A percentile compares a stretch with the other conserved stretches of the same genome.
These are phyloP conservation scores for Lipomyces yamadae DNA, from an alignment of 805 yeast genomes.

Conservation along the genomic window DNA sequence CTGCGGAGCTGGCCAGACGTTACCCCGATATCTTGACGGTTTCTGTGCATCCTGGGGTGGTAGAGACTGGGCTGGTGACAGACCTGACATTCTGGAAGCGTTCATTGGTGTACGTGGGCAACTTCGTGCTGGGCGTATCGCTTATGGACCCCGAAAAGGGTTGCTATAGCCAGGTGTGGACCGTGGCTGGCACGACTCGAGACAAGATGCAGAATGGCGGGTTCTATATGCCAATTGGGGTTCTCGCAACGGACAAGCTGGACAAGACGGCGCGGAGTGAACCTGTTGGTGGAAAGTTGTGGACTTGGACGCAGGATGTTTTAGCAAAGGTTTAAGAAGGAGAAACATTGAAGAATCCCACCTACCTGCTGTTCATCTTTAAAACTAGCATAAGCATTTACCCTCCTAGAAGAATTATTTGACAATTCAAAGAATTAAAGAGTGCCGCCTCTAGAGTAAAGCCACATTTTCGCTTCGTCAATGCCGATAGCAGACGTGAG, in stretches of 20 bases:
- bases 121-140: background rate
- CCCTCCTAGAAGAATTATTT: background rate
- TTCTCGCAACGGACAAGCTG: background rate
- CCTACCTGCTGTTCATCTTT: no score
- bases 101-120: conserved; percentile 5
- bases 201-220: conserved; percentile 4
- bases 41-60: conserved; percentile 24
- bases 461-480: no score
- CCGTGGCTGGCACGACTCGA: conserved; percentile 2
- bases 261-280: conserved; percentile 8
- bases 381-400: background rate
- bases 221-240: conserved; percentile 7
- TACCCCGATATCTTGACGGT: conserved; percentile 15
- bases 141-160: conserved; percentile 2
- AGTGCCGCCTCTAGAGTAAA: no score
- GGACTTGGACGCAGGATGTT: conserved; percentile 13
- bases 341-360: no score
- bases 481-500: no score
- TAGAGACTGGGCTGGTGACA: conserved; percentile 10
- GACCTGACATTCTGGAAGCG: conserved; percentile 5
- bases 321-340: no score
- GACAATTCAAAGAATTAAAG: no score
- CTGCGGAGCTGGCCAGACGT: conserved; percentile 18
- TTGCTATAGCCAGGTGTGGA: conserved; percentile 2
- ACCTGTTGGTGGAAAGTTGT: conserved; percentile 7